Percentiles rank a stretch among this genome's conserved stretches.
Evolutionary conservation across 345 rosid species (phyloP).

Genomic region (Hibiscus trionum): DNA sequence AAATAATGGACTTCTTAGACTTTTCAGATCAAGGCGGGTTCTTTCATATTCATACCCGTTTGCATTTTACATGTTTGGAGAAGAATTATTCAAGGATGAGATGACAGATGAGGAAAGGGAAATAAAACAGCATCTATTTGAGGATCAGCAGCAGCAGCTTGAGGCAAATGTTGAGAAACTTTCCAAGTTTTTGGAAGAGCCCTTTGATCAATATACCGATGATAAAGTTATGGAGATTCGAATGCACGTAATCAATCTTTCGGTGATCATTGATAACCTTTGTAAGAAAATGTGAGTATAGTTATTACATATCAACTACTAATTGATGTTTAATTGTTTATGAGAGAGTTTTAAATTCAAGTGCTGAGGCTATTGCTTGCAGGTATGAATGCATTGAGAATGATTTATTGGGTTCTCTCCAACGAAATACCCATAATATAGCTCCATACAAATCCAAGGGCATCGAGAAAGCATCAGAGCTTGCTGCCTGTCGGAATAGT

Average conservation of each 20-base stretch:
- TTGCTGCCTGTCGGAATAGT: slow-evolving; percentile 44
- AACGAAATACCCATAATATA: slow-evolving; percentile 51
- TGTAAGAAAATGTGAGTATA: slow-evolving; percentile 68
- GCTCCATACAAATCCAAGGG: slow-evolving; percentile 78
- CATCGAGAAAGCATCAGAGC: slow-evolving; percentile 56
- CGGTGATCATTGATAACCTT: slow-evolving; percentile 35
- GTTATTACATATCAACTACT: neutral
- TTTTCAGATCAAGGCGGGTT: slow-evolving; percentile 75
- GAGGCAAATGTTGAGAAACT: slow-evolving; percentile 87
- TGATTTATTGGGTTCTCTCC: slow-evolving; percentile 64
- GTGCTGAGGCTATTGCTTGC: slow-evolving; percentile 17
- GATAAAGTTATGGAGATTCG: slow-evolving; percentile 62
- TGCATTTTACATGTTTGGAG: slow-evolving; percentile 92
- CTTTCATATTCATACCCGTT: slow-evolving; percentile 81
- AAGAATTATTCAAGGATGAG: slow-evolving; percentile 74
- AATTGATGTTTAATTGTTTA: neutral
- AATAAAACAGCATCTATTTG: slow-evolving; percentile 68
- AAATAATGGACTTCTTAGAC: slow-evolving; percentile 56
- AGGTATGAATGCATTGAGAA: slow-evolving; percentile 93
- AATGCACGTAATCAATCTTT: slow-evolving; percentile 68
- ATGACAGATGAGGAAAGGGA: slow-evolving; percentile 61
- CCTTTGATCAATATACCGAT: slow-evolving; percentile 59
- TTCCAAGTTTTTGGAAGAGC: slow-evolving; percentile 76
- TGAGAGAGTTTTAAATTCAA: neutral
- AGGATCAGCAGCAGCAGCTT: slow-evolving; percentile 96